Evolutionary conservation across 208 protist species (phyloP).

Genomic region (Trypanosoma caninum): DNA sequence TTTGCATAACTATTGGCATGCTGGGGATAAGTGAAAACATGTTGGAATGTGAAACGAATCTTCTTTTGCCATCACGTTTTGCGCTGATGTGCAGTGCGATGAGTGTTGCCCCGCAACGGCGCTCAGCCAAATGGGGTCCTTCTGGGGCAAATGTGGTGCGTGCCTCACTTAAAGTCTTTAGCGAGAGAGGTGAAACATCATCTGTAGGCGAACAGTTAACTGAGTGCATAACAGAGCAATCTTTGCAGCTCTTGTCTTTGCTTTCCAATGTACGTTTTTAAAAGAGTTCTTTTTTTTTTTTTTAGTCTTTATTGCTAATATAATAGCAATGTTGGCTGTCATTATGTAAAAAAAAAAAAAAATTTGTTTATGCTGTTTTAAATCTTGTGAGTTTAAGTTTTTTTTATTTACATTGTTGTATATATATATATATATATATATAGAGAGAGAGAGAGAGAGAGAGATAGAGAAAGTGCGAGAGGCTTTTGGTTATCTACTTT

Average conservation of each 20-base stretch:
- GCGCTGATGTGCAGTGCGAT: constrained; percentile 1
- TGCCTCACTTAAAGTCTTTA: constrained; percentile 1
- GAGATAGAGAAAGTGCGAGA: too few relatives aligned
- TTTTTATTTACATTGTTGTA: too few relatives aligned
- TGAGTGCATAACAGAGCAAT: constrained; percentile 1
- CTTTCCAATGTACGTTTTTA: constrained; percentile 9
- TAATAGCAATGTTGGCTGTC: too few relatives aligned
- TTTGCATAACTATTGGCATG: constrained; percentile 10
- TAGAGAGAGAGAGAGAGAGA: too few relatives aligned
- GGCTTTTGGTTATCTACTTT: too few relatives aligned
- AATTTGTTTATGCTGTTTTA: too few relatives aligned
- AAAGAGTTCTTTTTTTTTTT: neutral
- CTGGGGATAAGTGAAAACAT: constrained; percentile 4
- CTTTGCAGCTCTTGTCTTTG: neutral
- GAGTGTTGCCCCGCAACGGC: neutral
- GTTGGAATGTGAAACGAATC: constrained; percentile 9
- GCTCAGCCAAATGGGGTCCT: constrained; percentile 2
- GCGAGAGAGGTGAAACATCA: neutral
- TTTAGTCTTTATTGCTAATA: neutral
- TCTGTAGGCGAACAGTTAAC: neutral
- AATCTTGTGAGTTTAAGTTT: too few relatives aligned
- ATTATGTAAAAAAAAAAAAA: too few relatives aligned
- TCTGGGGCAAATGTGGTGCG: neutral
- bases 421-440: too few relatives aligned
- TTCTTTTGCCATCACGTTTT: constrained; percentile 19